Conservation (phyloP, 1,139 yeast genomes). For the Geotrichum restrictum region DNA sequence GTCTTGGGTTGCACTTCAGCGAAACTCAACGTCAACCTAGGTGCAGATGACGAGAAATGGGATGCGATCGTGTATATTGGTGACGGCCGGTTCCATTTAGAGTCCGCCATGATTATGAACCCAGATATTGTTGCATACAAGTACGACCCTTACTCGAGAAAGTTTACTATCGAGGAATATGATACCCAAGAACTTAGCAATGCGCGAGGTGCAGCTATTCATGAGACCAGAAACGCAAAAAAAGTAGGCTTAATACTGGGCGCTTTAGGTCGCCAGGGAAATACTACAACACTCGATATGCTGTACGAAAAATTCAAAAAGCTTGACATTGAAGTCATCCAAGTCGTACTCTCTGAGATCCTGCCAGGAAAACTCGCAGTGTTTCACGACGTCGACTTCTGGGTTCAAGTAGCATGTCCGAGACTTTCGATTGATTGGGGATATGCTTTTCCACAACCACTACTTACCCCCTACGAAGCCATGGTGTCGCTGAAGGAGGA, state of each 20-base stretch:
- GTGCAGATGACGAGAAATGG: constrained; percentile 48
- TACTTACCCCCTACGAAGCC: constrained; percentile 93
- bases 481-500: constrained; percentile 83
- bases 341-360: constrained; percentile 83
- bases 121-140: constrained; percentile 88
- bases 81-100: constrained; percentile 94
- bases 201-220: constrained; percentile 71
- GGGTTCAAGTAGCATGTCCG: constrained; percentile 97
- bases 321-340: constrained; percentile 66
- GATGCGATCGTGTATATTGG: constrained; percentile 89
- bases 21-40: constrained; percentile 1
- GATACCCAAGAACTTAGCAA: constrained; percentile 77
- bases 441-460: constrained; percentile 88
- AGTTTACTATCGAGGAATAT: constrained; percentile 82
- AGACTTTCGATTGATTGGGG: constrained; percentile 98
- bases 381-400: constrained; percentile 91
- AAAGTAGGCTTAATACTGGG: constrained; percentile 86
- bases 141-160: constrained; percentile 91
- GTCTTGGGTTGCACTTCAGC: constrained; percentile 96
- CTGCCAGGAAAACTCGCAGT: constrained; percentile 91
- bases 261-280: constrained; percentile 96
- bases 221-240: constrained; percentile 53
- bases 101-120: constrained; percentile 94
- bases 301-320: constrained; percentile 52
- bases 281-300: constrained; percentile 65